These are phyloP conservation scores for Mrakia hoshinonis DNA, from an alignment of 768 basidiomycete genomes.

Conservation along the genomic window DNA sequence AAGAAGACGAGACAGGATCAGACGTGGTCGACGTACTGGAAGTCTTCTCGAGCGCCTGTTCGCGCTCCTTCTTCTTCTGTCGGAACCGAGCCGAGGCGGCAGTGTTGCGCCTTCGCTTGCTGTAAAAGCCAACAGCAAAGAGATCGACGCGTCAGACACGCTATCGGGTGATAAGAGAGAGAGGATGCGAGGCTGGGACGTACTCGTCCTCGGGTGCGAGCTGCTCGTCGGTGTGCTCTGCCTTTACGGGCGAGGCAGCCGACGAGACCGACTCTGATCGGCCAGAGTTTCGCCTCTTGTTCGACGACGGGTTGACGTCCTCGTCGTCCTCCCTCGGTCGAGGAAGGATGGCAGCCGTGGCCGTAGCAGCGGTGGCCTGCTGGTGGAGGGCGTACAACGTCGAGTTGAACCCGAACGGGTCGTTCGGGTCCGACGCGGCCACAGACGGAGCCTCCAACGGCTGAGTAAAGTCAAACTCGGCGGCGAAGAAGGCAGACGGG, in stretches of 20 bases:
- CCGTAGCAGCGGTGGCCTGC: constrained; percentile 37
- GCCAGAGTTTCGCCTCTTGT: constrained; percentile 3
- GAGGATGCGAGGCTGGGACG: not conserved
- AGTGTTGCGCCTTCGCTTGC: constrained; percentile 83
- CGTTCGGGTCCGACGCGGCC: constrained; percentile 7
- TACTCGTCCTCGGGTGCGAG: constrained; percentile 27
- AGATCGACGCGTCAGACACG: constrained; percentile 19
- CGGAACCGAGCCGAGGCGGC: constrained; percentile 88
- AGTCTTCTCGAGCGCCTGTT: constrained; percentile 74
- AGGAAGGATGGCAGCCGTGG: constrained; percentile 40
- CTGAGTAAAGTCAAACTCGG: not conserved
- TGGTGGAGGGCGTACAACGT: constrained; percentile 9
- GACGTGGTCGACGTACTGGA: constrained; percentile 43
- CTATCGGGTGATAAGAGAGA: constrained; percentile 8
- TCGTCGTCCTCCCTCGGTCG: constrained; percentile 26
- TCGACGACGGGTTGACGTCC: not conserved
- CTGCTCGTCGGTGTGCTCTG: constrained; percentile 24
- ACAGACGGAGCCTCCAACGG: not conserved
- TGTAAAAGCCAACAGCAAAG: constrained; percentile 22
- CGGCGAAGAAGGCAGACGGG: not conserved
- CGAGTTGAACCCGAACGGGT: constrained; percentile 27
- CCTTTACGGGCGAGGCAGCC: constrained; percentile 25
- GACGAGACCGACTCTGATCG: constrained; percentile 35
- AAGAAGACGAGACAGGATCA: not conserved
- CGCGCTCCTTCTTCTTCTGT: constrained; percentile 91